Evolutionary conservation across 805 yeast species (phyloP), one percentile per base, ranked within the genome.

Genomic region (Kregervanrija delftensis): DNA sequence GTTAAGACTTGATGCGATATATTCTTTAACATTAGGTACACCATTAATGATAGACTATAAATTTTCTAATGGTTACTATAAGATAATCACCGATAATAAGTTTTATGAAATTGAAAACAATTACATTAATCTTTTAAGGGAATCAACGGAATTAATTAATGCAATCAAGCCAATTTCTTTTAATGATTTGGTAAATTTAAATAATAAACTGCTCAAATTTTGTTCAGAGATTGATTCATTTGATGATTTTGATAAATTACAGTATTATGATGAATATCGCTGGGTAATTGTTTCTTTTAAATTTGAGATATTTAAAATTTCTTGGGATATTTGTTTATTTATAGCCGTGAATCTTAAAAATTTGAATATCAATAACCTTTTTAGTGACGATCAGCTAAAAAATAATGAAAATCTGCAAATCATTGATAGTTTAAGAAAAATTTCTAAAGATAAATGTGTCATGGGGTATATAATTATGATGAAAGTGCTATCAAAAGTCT

Each of bases 41-140:
- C 53, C 53, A 5, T 41, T 51, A 16, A 15, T 47, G 11, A 44
- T 55, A 16, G 43, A 54, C 37, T 39, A 47, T 15, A 43, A 47
- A 5, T 52, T 17, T 33, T 47, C 49, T 22, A 45, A 44, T 38
- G 49, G 42, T 8, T 40, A 35, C 30, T 48, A 49, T 40, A 13
- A 9, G 22, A 33, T 40, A 11, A 10, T 15, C 1, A 33, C 42
- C 33, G 31, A n/a, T 4, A 12, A 13, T 31, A 35, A n/a, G 4
- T 22, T 5, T 16, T 13, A 16, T 14, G 10, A 17, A 11, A 15
- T 12, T 6, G 45, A 45, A 17, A 30, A 30, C 6, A 22, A 22
- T 8, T 40, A 37, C 11, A 28, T 42, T 8, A 22, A 14, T 1
- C 4, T 41, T 1, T 28, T 37, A 4, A 41, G 39, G 4, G 39